Conservation (phyloP, 768 basidiomycete species). For the Gloeopeniophorella convolvens region DNA sequence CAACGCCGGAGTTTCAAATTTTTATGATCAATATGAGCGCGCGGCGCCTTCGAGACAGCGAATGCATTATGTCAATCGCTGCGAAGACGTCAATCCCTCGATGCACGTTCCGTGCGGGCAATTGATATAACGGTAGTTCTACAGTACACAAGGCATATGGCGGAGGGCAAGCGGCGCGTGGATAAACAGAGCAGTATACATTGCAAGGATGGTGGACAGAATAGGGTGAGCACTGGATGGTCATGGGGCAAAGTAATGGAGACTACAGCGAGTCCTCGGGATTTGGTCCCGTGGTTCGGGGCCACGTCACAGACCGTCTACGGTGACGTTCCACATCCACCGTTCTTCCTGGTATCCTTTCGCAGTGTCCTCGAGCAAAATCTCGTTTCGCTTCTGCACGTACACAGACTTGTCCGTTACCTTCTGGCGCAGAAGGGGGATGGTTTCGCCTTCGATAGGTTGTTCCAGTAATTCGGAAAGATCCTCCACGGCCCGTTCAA, state of each 20-base stretch:
- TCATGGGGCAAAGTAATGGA: neutral
- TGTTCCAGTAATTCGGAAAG: constrained; percentile 88
- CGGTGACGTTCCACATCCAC: constrained; percentile 72
- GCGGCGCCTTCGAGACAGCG: too few relatives aligned
- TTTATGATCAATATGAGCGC: too few relatives aligned
- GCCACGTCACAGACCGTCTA: constrained; percentile 51
- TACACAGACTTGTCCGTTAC: constrained; percentile 98
- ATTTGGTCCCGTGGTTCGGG: constrained; percentile 2
- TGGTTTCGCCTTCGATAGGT: constrained; percentile 81
- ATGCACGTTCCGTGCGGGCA: too few relatives aligned
- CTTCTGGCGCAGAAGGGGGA: constrained; percentile 77
- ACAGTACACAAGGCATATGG: constrained; percentile 13
- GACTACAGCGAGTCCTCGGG: too few relatives aligned
- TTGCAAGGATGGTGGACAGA: constrained; percentile 2
- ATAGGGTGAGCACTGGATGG: constrained; percentile 1
- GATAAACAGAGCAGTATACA: neutral
- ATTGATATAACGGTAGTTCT: constrained; percentile 14
- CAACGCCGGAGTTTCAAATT: too few relatives aligned
- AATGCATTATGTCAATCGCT: too few relatives aligned
- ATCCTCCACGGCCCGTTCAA: constrained; percentile 93
- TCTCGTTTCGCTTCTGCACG: constrained; percentile 95
- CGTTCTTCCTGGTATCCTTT: constrained; percentile 80
- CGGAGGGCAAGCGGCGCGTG: neutral
- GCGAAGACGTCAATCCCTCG: too few relatives aligned
- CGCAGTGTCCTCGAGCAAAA: constrained; percentile 91